Evolutionary conservation across 192 early-diverging fungal species (phyloP), one percentile per base, ranked within the genome.

Genomic region (Kappamyces sp.): DNA sequence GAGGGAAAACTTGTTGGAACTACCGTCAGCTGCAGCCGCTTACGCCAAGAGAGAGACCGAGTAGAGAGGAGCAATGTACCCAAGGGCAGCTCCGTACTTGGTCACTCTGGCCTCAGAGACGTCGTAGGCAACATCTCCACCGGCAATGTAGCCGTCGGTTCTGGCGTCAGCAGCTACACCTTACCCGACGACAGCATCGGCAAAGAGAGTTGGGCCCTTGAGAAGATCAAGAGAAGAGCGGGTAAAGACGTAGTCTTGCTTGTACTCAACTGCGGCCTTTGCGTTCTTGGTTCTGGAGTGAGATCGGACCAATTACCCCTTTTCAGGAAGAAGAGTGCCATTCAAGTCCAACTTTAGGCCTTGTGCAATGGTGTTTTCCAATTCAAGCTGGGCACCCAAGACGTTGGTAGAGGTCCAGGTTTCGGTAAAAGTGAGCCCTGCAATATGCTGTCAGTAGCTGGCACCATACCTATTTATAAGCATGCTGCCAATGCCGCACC

Each of bases 361-460:
- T 79, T 91, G 85, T 67, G 95, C 93, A 40, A 98, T 74, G 73
- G 87, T 86, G 84, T 98, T 91, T 64, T 87, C 84, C 33, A 97
- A 76, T 76, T 98, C 97, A 60, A 97, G 78, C 77, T 94, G 86
- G 57, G 86, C 90, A 59, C 86, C 89, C 46, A 99, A 74, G 53
- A 92, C 78, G 81, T 98, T 97, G 73, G 74, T 77, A 55, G 94
- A 93, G 74, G 87, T 93, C 97, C 97, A 99, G 51, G 89, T 82
- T 78, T 96, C 92, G 66, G 95, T 97, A 75, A 97, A 86, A 62
- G 91, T 88, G 31, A 97, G 77, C 44, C 79, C 23, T 65, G 37
- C 6, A 54, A 34, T 10, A 49, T 57, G 8, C 55, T 12, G 40
- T 10, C 10, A 44, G 15, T 12, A 52, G 40, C 55, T 9, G 8